These are phyloP conservation scores for Stephania yunnanensis DNA, from an alignment of 164 flowering plant species.

Conservation along the genomic window DNA sequence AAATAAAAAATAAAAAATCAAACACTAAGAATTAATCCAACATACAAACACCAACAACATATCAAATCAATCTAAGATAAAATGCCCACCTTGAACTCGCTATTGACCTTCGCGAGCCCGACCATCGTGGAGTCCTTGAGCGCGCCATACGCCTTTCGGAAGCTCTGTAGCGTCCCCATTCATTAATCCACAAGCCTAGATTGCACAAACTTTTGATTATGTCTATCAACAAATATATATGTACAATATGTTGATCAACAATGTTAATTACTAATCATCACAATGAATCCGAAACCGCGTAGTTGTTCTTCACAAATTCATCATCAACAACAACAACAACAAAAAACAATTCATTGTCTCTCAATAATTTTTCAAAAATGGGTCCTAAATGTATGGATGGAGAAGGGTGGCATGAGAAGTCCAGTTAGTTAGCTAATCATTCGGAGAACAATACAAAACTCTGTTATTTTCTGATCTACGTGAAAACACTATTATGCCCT, in stretches of 20 bases:
- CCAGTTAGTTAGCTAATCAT: conserved; percentile 6
- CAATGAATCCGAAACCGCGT: not conserved
- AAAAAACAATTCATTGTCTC: not conserved
- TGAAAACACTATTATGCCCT: not conserved
- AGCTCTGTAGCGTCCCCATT: conserved; percentile 36
- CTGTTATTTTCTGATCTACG: not conserved
- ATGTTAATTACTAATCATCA: too few species aligned
- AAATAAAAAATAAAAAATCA: conserved; percentile 5
- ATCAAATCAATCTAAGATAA: not conserved
- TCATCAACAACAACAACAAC: not conserved
- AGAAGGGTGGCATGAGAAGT: not conserved
- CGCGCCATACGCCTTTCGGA: conserved; percentile 49
- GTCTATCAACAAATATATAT: too few species aligned
- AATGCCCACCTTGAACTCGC: conserved; percentile 47
- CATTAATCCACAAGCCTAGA: not conserved
- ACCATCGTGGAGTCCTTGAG: conserved; percentile 55
- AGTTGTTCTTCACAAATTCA: not conserved
- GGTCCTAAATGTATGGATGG: conserved; percentile 18
- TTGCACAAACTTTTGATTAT: not conserved
- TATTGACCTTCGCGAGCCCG: conserved; percentile 56
- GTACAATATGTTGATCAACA: too few species aligned
- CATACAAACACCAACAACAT: not conserved
- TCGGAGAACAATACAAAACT: conserved; percentile 1
- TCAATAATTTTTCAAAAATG: conserved; percentile 3
- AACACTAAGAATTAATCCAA: not conserved